Percentiles rank a stretch among this genome's conserved stretches.
Conservation (phyloP, 2,329 filamentous ascomycete genomes). For the Trichocomaceae sp. region DNA sequence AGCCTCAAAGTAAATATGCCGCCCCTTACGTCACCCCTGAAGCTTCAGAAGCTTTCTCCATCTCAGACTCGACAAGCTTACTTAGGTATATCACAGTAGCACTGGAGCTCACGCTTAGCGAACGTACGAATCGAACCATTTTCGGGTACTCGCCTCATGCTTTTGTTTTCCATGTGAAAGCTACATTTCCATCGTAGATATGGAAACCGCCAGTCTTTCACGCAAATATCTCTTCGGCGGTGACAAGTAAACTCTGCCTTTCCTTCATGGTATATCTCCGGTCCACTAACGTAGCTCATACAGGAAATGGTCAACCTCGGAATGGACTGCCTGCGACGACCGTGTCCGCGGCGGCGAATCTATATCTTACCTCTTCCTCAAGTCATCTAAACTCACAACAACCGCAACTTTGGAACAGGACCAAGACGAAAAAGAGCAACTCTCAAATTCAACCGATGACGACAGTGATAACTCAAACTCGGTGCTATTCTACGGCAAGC, state of each 20-base stretch:
- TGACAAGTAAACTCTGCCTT: not conserved
- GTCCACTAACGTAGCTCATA: not conserved
- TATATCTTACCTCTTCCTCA: constrained; percentile 42
- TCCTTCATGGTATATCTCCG: not conserved
- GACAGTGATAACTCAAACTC: constrained; percentile 19
- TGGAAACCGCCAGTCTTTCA: not conserved
- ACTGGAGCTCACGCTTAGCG: too few species aligned
- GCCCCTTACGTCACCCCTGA: not conserved
- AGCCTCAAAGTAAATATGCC: too few species aligned
- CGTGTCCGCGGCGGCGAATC: constrained; percentile 69
- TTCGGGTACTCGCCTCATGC: too few species aligned
- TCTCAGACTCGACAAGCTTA: too few species aligned
- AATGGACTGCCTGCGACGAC: constrained; percentile 68
- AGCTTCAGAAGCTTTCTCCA: not conserved
- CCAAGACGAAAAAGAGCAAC: not conserved
- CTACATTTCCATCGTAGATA: not conserved
- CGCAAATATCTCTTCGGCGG: constrained; percentile 9
- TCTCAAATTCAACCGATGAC: too few species aligned
- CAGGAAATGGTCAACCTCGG: constrained; percentile 18
- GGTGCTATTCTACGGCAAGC: constrained; percentile 57
- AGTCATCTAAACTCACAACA: not conserved
- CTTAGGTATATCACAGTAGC: too few species aligned
- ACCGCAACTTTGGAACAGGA: constrained; percentile 16
- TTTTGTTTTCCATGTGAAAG: not conserved
- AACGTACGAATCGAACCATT: too few species aligned